Percentiles rank a stretch among this genome's conserved stretches.
Evolutionary conservation across 768 basidiomycete species (phyloP).

Genomic region (Gelatoporia subvermispora): DNA sequence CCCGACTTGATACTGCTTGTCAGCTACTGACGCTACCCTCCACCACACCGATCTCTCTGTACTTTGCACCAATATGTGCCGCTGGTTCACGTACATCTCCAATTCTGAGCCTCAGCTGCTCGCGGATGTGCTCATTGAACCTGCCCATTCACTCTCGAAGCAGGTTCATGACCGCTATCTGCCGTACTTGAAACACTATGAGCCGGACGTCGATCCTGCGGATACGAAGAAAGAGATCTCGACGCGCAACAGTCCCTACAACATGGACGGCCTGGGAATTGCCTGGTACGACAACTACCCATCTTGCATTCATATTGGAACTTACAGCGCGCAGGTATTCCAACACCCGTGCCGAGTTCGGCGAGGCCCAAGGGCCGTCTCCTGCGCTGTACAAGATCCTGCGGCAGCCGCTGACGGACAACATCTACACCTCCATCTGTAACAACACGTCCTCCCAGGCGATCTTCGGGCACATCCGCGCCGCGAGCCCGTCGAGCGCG

Average conservation of each 20-base stretch:
- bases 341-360: slow-evolving; percentile 16
- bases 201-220: slow-evolving; percentile 11
- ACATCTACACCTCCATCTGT: slow-evolving; percentile 20
- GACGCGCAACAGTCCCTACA: slow-evolving; percentile 22
- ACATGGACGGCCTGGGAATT: slow-evolving; percentile 22
- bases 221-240: slow-evolving; percentile 18
- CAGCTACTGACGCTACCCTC: no score
- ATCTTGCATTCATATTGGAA: not conserved
- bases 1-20: no score
- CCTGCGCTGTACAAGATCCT: slow-evolving; percentile 21
- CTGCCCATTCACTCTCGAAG: slow-evolving; percentile 22
- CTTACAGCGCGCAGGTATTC: slow-evolving; percentile 12
- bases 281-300: slow-evolving; percentile 13
- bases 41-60: not conserved
- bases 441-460: slow-evolving; percentile 19
- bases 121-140: slow-evolving; percentile 24
- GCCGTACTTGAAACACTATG: slow-evolving; percentile 21
- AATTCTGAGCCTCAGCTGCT: slow-evolving; percentile 23
- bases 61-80: slow-evolving; percentile 17
- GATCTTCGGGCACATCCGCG: slow-evolving; percentile 28
- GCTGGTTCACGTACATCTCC: slow-evolving; percentile 28
- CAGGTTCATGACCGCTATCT: slow-evolving; percentile 26
- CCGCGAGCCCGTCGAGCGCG: slow-evolving; percentile 20
- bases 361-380: slow-evolving; percentile 19
- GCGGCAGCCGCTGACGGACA: slow-evolving; percentile 22